Base-by-base conservation (phyloP, 495 filamentous ascomycete genomes). In the Trichocladium uniseriatum region DNA sequence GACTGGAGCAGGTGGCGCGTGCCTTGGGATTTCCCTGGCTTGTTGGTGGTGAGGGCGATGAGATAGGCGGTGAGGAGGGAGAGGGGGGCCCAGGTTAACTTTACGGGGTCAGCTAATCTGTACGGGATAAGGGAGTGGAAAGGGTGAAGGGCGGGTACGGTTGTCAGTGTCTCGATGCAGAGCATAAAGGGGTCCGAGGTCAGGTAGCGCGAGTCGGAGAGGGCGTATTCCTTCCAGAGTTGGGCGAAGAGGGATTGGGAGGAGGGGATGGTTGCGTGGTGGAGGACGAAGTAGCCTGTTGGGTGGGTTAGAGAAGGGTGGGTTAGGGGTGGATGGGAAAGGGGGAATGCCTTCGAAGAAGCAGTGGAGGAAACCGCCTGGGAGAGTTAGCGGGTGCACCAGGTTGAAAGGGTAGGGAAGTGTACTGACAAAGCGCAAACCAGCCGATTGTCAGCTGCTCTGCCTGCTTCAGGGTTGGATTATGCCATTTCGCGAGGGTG, bases 211-310 rank as follows among this genome's bases (percentile, higher is more conserved):
- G 86, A 89, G 64, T 94, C 87, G 15, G 85, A 88, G 32, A 84
- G 72, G 6, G 85, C 76, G 70, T 94, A 94, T 60, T 94, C 87
- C 58, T 92, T 94, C 87, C 87, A 94, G 31, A 92, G 65, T 65
- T 92, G 86, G 0, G 83, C 83, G 36, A 89, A 80, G 0, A 89
- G 57, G 22, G 56, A 52, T 40, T 75, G 68, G 1, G 62, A 68
- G 1, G 61, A 59, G 1, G 68, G 56, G 31, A 75, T 18, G 14
- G 59, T 54, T 5, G 69, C 65, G 68, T 83, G 81, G 61, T 88
- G 80, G 50, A 77, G 60, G 56, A 83, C 77, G 55, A 83, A 91
- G 64, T 89, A 91, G n/a, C 87, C 84, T 78, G 31, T 24, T 11
- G 29, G 9, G 6, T 22, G 38, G 35, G 8, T 24, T n/a, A 24